Base-by-base conservation (phyloP, 2,329 filamentous ascomycete species). In the Monilinia fructigena region DNA sequence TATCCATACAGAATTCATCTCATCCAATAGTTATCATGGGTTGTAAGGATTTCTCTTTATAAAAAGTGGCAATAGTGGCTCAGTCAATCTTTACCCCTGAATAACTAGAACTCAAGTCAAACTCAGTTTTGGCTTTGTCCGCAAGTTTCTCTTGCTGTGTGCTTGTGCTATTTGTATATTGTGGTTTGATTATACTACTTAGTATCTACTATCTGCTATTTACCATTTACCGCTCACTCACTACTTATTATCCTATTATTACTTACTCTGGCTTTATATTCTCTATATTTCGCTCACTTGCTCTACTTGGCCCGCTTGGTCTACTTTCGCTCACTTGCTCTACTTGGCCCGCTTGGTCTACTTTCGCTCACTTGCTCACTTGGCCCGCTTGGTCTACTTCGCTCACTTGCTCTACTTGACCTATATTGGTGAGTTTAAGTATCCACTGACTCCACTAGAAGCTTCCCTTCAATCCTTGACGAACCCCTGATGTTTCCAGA, bases 401-500 rank as follows among this genome's bases (percentile, higher is more conserved):
- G 28, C 28, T 28, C 28, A 28, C 28, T 28, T 28, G 28, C 28
- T 28, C 55, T 45, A 20, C 56, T 60, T 59, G 56, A 42, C 42
- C 18, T 28, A 48, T 31, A 18, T 35, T n/a, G n/a, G n/a, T 48
- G 20, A 23, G 31, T n/a, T n/a, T 10, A 10, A 40, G 18, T 63
- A 31, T 50, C 38, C 50, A 47, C 50, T 23, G 35, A 50, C 50
- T 26, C 58, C 58, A 60, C 58, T 48, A 18, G 26, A 7, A 45
- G 18, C 12, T 28, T 16, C 31, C 31, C 31, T 35, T 35, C 23
- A 28, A 60, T 35, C 61, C 61, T 45, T 63, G 61, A 26, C 28
- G 20, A 45, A 8, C 61, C 61, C 61, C 52, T 56, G 61, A n/a
- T 16, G 61, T 47, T 55, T 56, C 61, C 61, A 63, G 61, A 63